phyloP scores from a whole-genome alignment of 1,139 yeast species.

The Debaryomyces robertsiae region DNA sequence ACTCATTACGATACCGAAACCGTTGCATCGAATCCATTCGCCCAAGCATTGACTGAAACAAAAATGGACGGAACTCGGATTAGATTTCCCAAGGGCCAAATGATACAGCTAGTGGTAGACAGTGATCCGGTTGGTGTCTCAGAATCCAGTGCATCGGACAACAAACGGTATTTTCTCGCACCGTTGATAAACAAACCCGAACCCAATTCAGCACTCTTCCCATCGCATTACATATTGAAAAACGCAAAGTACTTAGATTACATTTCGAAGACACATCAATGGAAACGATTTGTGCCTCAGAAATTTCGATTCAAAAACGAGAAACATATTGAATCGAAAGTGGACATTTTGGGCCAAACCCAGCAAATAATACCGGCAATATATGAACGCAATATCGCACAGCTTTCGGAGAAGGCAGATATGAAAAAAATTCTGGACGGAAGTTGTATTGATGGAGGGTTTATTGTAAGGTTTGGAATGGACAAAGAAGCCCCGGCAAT shows the following conservation, averaged over 20 bases:
- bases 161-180: constrained; percentile 9
- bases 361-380: constrained; percentile 14
- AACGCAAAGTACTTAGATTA: constrained; percentile 10
- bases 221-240: constrained; percentile 15
- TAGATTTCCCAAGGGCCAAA: constrained; percentile 27
- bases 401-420: not conserved
- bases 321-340: constrained; percentile 9
- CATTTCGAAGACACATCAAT: constrained; percentile 10
- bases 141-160: not conserved
- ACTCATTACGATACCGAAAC: constrained; percentile 18
- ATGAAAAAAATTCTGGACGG: not conserved
- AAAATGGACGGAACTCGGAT: constrained; percentile 23
- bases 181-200: constrained; percentile 9
- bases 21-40: constrained; percentile 28
- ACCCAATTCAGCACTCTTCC: constrained; percentile 7
- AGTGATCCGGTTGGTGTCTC: constrained; percentile 1
- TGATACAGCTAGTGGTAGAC: constrained; percentile 25
- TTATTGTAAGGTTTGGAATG: constrained; percentile 1
- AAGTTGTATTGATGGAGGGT: not conserved
- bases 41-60: constrained; percentile 20
- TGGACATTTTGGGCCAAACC: constrained; percentile 19
- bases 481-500: not conserved
- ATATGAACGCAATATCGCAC: constrained; percentile 5
- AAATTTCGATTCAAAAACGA: constrained; percentile 18
- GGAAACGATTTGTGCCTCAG: constrained; percentile 15